phyloP scores from a whole-genome alignment of 1,284 basidiomycete species.

The Ganoderma resinaceum region DNA sequence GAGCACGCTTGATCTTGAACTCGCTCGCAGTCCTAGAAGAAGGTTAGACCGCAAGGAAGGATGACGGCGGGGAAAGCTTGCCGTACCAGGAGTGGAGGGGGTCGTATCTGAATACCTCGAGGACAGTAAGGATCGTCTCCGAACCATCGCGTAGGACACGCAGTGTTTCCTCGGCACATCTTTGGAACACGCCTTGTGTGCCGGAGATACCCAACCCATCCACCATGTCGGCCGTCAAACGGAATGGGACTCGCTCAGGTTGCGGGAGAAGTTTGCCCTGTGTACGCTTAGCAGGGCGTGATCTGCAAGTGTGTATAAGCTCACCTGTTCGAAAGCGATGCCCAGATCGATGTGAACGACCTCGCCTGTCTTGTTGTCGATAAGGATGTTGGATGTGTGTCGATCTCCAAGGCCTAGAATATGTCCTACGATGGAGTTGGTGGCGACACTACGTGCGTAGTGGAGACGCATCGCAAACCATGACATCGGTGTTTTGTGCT shows the following conservation, averaged over 20 bases:
- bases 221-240: constrained; percentile 92
- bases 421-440: constrained; percentile 94
- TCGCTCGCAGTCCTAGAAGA: constrained; percentile 74
- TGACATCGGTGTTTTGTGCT: constrained; percentile 84
- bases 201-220: constrained; percentile 94
- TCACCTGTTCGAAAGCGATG: constrained; percentile 94
- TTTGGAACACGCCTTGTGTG: constrained; percentile 93
- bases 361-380: constrained; percentile 87
- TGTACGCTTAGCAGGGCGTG: not conserved
- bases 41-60: constrained; percentile 7
- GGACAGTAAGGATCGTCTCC: constrained; percentile 90
- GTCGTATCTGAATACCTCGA: constrained; percentile 98
- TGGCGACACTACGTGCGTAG: constrained; percentile 92
- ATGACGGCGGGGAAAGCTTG: not conserved
- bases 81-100: constrained; percentile 91
- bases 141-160: constrained; percentile 88
- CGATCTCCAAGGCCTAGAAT: constrained; percentile 94
- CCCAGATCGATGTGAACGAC: constrained; percentile 96
- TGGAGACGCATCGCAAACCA: constrained; percentile 96
- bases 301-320: constrained; percentile 27
- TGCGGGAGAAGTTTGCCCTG: constrained; percentile 85
- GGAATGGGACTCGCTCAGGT: constrained; percentile 94
- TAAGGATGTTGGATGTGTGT: constrained; percentile 91
- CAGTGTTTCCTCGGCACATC: constrained; percentile 94
- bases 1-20: constrained; percentile 68